Evolutionary conservation across 139 green algal species (phyloP), one percentile per base, ranked within the genome.

Genomic region (Marvania coccoides): DNA sequence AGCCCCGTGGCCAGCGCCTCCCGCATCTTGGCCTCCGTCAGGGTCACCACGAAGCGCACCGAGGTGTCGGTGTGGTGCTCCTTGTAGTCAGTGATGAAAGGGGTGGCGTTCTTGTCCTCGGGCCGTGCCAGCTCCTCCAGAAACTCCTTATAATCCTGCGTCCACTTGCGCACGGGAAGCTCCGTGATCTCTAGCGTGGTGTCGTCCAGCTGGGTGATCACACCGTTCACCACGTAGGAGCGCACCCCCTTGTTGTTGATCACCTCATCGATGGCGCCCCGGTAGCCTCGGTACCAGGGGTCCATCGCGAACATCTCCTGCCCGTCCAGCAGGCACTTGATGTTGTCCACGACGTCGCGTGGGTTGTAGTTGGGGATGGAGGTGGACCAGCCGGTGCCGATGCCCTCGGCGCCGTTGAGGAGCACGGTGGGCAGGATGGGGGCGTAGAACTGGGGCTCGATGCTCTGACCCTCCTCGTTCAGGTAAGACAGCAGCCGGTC

Each of bases 361-460:
- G 95, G 93, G 72, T 91, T 95, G 87, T 95, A 98, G 83, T 97
- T 99, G 64, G 95, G 95, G 54, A 99, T 91, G 51, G 57, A 93
- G 8, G 93, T 98, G 75, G 78, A 92, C 95, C 95, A 99, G 51
- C 95, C 95, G 2, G 95, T 99, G 54, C 95, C 95, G 45, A 99
- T 99, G 73, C 95, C 95, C 63, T 99, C 95, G 8, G 93, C 93
- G 34, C 95, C 95, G 59, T 99, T 97, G 30, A 99, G 65, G 37
- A 99, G 84, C 45, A 99, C 94, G 28, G 82, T 81, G 4, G 90
- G 90, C 42, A 95, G 55, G 38, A 95, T 82, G 15, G 88, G 90
- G 68, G 92, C 77, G 65, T 95, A 95, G 88, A 87, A 97, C 38
- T 88, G 59, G 2, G 95, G 95, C 81, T 99, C 94, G 56, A 99